Evolutionary conservation across 768 basidiomycete species (phyloP).

Genomic region (Pisolithus tinctorius): DNA sequence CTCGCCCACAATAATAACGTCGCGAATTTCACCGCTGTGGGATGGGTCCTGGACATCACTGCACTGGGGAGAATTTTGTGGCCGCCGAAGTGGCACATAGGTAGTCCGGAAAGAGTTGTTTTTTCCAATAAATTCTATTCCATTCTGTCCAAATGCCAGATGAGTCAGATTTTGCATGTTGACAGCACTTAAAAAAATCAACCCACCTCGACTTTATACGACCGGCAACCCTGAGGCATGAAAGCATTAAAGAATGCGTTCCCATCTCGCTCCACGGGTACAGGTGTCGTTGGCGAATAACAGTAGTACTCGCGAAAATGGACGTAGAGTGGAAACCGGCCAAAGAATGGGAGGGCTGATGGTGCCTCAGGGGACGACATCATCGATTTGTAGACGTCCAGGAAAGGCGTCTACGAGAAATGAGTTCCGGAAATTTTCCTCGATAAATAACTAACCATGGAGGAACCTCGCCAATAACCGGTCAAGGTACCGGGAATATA

Average conservation of each 20-base stretch:
- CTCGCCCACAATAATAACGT: slow-evolving; percentile 49
- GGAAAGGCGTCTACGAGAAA: slow-evolving; percentile 31
- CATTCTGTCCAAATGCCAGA: slow-evolving; percentile 12
- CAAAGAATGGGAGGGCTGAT: slow-evolving; percentile 27
- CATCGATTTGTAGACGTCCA: slow-evolving; percentile 35
- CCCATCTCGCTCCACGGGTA: slow-evolving; percentile 29
- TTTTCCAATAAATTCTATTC: slow-evolving; percentile 26
- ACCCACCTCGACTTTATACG: slow-evolving; percentile 26
- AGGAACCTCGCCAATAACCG: slow-evolving; percentile 46
- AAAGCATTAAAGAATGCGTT: slow-evolving; percentile 39
- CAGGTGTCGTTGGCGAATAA: slow-evolving; percentile 25
- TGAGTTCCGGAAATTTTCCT: slow-evolving; percentile 1
- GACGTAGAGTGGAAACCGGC: slow-evolving; percentile 42
- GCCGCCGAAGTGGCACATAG: slow-evolving; percentile 33
- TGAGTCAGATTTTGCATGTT: background rate
- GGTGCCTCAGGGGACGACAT: slow-evolving; percentile 27
- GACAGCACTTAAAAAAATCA: background rate
- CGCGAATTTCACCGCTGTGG: slow-evolving; percentile 22
- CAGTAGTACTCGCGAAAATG: slow-evolving; percentile 43
- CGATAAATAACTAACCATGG: slow-evolving; percentile 30
- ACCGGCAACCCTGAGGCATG: slow-evolving; percentile 35
- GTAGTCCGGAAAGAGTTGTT: slow-evolving; percentile 29
- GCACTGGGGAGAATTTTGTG: slow-evolving; percentile 9
- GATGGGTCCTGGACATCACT: slow-evolving; percentile 9
- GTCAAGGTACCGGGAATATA: slow-evolving; percentile 40